These are phyloP conservation scores for Sarocladium oryzae DNA, from an alignment of 2,329 filamentous ascomycete species.

Conservation along the genomic window DNA sequence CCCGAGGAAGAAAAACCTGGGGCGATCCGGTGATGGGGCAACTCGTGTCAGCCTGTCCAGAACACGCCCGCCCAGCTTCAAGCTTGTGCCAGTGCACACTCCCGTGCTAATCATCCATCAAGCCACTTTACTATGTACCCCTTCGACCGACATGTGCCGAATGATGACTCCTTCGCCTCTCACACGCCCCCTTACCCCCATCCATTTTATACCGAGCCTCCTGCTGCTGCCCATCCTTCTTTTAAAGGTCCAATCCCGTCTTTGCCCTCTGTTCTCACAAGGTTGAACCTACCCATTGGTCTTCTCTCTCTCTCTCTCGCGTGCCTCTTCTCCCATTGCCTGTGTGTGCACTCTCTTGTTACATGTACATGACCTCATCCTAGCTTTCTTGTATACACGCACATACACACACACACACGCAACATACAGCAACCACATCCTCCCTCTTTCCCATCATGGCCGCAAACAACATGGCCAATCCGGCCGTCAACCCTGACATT, in stretches of 20 bases:
- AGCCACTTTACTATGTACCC: background rate
- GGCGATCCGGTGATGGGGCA: background rate
- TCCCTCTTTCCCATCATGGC: slow-evolving; percentile 54
- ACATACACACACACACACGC: background rate
- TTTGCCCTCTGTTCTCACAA: no score
- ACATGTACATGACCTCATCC: slow-evolving; percentile 3
- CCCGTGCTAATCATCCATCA: no score
- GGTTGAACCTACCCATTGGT: no score
- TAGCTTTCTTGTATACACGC: background rate
- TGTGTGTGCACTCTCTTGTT: no score
- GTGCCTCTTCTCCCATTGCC: no score
- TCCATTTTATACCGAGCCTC: background rate
- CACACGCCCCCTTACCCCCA: background rate
- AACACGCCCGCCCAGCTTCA: background rate
- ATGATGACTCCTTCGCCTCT: slow-evolving; percentile 10
- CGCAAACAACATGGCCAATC: slow-evolving; percentile 55
- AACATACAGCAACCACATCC: no score
- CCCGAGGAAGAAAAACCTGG: slow-evolving; percentile 3
- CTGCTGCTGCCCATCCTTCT: background rate
- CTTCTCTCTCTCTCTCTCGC: background rate
- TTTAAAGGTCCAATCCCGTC: background rate
- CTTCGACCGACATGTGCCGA: slow-evolving; percentile 15
- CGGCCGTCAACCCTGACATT: slow-evolving; percentile 46
- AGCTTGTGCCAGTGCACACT: background rate
- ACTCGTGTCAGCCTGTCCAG: background rate